Base-by-base conservation (phyloP, 2,329 filamentous ascomycete species). In the Trichoderma koningii region DNA sequence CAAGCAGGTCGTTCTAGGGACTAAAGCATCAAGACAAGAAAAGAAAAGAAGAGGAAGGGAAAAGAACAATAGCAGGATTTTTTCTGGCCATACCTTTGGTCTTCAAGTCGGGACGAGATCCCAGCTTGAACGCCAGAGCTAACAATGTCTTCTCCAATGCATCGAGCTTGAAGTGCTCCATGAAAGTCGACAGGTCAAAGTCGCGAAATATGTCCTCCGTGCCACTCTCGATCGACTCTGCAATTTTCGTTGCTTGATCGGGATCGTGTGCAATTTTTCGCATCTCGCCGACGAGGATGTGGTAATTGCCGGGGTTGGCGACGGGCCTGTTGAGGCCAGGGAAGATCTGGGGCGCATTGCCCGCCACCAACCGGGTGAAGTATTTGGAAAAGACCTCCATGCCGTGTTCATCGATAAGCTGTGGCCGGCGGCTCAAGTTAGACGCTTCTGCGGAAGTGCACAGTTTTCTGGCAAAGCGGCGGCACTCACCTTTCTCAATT, bases 341-440 rank as follows among this genome's bases (percentile, higher is more conserved):
- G 76, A 98, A 98, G 76, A 99, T 95, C 74, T 95, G 89, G 69
- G 89, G 82, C 73, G 93, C 92, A 87, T 97, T 97, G 80, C 89
- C 89, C 78, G 90, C 90, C 75, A 99, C 87, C 76, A 98, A 84
- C 79, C 94, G 92, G 78, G 92, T 89, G 79, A 99, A 96, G 79
- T 95, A 97, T 82, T 93, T 96, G 67, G 92, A 89, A 77, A 93
- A 97, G 76, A 97, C 93, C 84, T 99, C 96, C 94, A 99, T 99
- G 76, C 93, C 93, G 93, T 96, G 89, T 74, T 94, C 93, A 87
- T 97, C 89, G 81, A 98, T 90, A 77, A 98, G 88, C 91, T 97
- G 69, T 64, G 53, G 47, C 55, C 12, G 26, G 45, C 50, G 53
- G 34, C 17, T 38, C 19, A 2, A 48, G 68, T 76, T 56, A 75